Evolutionary conservation across 768 basidiomycete species (phyloP), one percentile per base, ranked within the genome.

Genomic region (Chalciporus piperatus): DNA sequence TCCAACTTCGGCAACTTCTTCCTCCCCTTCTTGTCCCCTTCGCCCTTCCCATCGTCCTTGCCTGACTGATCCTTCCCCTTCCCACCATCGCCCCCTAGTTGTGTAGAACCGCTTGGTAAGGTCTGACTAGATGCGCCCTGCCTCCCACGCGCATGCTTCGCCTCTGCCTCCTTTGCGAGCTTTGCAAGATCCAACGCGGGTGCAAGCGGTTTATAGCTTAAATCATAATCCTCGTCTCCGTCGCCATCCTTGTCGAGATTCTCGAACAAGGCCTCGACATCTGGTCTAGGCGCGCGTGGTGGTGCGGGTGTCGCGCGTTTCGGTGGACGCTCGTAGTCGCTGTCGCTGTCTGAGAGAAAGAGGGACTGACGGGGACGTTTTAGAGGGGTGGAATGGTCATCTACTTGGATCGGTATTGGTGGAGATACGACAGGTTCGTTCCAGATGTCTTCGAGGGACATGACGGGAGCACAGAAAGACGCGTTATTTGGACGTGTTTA

Each of bases 361-460:
- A 89, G 74, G 1, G 79, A 48, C 17, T 71, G 60, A 25, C 74
- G 56, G 0, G 72, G 70, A 20, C 69, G 72, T 52, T 70, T 72
- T 5, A 61, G 28, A 8, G 52, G 60, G 32, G 47, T 62, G 23
- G 45, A 19, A 6, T 38, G 27, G 23, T 43, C 50, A 0, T 65
- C 64, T 13, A 59, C 52, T 25, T 70, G 62, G 4, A 43, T 46
- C 17, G 54, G 35, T 17, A 55, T 49, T 17, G 55, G 40, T 23
- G 56, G 54, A 40, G 70, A 59, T 20, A 64, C 69, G 54, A 75
- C 61, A 33, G 80, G 77, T 20, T 75, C 77, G 58, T 85, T 77
- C 81, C 81, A 86, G 64, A 87, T 86, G 57, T 76, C 72, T 57
- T 78, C 77, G 65, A 84, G 63, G 35, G 77, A 61, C 65, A 69